Conservation (phyloP, 2,329 filamentous ascomycete species). For the Coleophoma eucalyptorum region DNA sequence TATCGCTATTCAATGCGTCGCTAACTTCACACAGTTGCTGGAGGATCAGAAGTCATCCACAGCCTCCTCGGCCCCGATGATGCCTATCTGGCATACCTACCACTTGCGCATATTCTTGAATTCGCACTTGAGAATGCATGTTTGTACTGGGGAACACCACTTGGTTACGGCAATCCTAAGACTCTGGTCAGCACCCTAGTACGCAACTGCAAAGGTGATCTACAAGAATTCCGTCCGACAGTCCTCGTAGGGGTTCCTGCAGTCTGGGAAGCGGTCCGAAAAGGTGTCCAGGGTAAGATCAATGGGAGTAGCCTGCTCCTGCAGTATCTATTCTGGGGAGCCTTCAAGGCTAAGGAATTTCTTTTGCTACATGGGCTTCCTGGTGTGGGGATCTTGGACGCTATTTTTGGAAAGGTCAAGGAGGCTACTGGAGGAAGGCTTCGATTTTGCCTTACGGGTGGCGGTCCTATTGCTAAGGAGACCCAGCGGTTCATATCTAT, state of each 20-base stretch:
- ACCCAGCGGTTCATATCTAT: slow-evolving; percentile 90
- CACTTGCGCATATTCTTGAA: slow-evolving; percentile 93
- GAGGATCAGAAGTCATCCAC: slow-evolving; percentile 74
- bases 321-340: slow-evolving; percentile 73
- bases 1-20: slow-evolving; percentile 50
- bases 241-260: slow-evolving; percentile 93
- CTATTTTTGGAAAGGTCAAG: slow-evolving; percentile 86
- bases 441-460: slow-evolving; percentile 90
- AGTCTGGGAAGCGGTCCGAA: slow-evolving; percentile 96
- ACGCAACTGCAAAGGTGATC: slow-evolving; percentile 88
- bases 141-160: slow-evolving; percentile 82
- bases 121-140: slow-evolving; percentile 93
- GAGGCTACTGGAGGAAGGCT: slow-evolving; percentile 84
- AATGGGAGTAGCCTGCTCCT: slow-evolving; percentile 65
- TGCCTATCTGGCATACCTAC: slow-evolving; percentile 82
- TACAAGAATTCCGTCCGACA: slow-evolving; percentile 85
- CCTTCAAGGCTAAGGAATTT: slow-evolving; percentile 55
- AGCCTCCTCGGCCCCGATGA: slow-evolving; percentile 76
- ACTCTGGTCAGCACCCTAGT: slow-evolving; percentile 84
- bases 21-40: slow-evolving; percentile 56
- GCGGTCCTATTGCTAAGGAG: slow-evolving; percentile 81
- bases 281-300: slow-evolving; percentile 76
- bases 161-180: slow-evolving; percentile 89
- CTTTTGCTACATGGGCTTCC: slow-evolving; percentile 58
- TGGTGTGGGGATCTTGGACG: slow-evolving; percentile 68